Evolutionary conservation across 495 filamentous ascomycete species (phyloP).

Genomic region (Cercophora samala): DNA sequence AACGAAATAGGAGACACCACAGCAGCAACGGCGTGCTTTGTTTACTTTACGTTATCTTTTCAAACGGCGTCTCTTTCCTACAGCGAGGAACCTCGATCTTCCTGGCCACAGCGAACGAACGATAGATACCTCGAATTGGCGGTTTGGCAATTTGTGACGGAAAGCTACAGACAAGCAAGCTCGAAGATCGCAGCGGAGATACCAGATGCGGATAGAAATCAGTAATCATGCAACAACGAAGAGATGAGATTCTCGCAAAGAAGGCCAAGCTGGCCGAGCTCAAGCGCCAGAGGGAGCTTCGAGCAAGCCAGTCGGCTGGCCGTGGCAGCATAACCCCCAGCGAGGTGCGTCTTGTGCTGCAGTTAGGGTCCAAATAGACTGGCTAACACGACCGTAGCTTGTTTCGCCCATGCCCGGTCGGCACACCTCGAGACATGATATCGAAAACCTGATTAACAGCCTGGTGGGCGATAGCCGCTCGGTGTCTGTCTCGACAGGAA

Average conservation of each 20-base stretch:
- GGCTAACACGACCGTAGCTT: constrained; percentile 46
- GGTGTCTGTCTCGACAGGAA: constrained; percentile 64
- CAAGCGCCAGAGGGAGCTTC: constrained; percentile 81
- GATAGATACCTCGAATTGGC: not conserved
- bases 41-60: not conserved
- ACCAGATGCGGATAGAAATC: constrained; percentile 37
- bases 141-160: not conserved
- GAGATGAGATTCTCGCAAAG: constrained; percentile 92
- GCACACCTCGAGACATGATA: constrained; percentile 67
- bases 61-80: too few relatives aligned
- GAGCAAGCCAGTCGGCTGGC: constrained; percentile 66
- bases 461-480: constrained; percentile 75
- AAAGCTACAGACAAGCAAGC: constrained; percentile 15
- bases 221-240: constrained; percentile 70
- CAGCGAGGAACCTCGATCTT: not conserved
- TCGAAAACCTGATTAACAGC: constrained; percentile 76
- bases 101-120: not conserved
- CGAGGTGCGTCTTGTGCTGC: constrained; percentile 43
- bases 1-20: not conserved
- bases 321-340: constrained; percentile 56
- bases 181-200: not conserved
- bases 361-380: constrained; percentile 23
- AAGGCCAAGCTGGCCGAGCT: constrained; percentile 92
- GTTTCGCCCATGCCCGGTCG: constrained; percentile 65
- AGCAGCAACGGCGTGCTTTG: not conserved